Conservation (phyloP, 805 yeast genomes). For the Metschnikowia henanensis region DNA sequence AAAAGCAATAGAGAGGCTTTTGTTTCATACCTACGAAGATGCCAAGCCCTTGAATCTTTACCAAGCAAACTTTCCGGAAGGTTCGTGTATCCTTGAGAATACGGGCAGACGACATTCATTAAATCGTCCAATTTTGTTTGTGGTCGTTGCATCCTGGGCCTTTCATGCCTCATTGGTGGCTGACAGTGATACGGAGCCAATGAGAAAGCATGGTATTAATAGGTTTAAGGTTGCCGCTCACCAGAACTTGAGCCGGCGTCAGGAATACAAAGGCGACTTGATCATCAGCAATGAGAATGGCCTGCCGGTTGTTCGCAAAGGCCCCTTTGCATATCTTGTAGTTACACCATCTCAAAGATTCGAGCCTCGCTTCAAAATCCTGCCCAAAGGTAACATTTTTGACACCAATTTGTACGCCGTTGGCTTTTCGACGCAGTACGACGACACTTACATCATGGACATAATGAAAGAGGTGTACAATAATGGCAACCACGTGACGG, state of each 20-base stretch:
- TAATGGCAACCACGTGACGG: constrained; percentile 52
- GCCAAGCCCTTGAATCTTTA: constrained; percentile 44
- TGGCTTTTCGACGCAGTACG: constrained; percentile 39
- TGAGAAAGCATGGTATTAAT: constrained; percentile 61
- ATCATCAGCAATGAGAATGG: constrained; percentile 17
- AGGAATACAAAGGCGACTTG: constrained; percentile 48
- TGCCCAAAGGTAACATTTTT: constrained; percentile 55
- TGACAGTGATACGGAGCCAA: constrained; percentile 68
- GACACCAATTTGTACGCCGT: constrained; percentile 46
- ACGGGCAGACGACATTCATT: constrained; percentile 19
- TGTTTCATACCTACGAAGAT: constrained; percentile 24
- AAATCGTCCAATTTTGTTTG: constrained; percentile 31
- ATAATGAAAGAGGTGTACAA: constrained; percentile 59
- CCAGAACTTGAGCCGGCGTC: constrained; percentile 49
- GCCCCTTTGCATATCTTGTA: constrained; percentile 58
- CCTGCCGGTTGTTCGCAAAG: constrained; percentile 3
- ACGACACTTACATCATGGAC: constrained; percentile 41
- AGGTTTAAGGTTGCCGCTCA: constrained; percentile 72
- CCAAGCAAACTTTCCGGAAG: constrained; percentile 42
- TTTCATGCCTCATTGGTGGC: constrained; percentile 86
- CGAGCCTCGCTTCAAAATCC: constrained; percentile 61
- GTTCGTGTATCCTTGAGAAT: constrained; percentile 23
- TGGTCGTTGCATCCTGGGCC: constrained; percentile 81
- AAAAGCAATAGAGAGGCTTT: constrained; percentile 34
- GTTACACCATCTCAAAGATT: constrained; percentile 55